Evolutionary conservation across 2,329 filamentous ascomycete genomes (phyloP), one percentile per base, ranked within the genome.

Genomic region (Fusarium pseudonygamai): DNA sequence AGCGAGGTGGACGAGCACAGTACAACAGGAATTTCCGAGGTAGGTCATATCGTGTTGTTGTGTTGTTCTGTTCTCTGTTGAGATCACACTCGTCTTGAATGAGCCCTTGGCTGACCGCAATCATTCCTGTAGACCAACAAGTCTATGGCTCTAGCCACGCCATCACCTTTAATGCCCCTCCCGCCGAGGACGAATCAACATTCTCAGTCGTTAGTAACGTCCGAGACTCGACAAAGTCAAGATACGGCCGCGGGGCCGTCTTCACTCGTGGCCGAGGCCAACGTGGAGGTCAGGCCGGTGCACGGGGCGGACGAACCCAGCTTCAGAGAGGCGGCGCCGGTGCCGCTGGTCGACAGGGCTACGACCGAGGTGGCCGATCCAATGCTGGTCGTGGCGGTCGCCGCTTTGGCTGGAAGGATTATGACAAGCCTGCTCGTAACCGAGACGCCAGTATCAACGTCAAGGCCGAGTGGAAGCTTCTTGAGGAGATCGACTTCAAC

Each of bases 401-500:
- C 76, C 91, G 96, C 77, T 98, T 98, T 80, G 96, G 96, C 82
- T 98, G 96, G 96, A 97, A 96, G 85, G 96, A 99, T 83, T 97
- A 95, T 82, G 96, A 99, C 87, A 98, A 98, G 91, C 96, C 96
- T 69, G 91, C 96, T 83, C 92, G 96, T 80, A 98, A 97, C 85
- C 93, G 96, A 69, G 96, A 99, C 85, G 93, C 96, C 16, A 97
- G 95, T 40, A 94, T 99, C 81, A 96, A 96, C 85, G 95, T 98
- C 84, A 97, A 97, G 85, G 90, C 95, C 28, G 95, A 98, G 82
- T 99, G 96, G 96, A 89, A 91, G 80, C 90, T 99, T 85, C 87
- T 98, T 79, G 96, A 99, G 86, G 96, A 99, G 88, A 98, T 99
- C 82, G 96, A 99, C 84, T 99, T 97, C 86, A 96, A 94, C 86